Evolutionary conservation across 169 alveolate genomes (phyloP).

Genomic region (Cryptosporidium ubiquitum): DNA sequence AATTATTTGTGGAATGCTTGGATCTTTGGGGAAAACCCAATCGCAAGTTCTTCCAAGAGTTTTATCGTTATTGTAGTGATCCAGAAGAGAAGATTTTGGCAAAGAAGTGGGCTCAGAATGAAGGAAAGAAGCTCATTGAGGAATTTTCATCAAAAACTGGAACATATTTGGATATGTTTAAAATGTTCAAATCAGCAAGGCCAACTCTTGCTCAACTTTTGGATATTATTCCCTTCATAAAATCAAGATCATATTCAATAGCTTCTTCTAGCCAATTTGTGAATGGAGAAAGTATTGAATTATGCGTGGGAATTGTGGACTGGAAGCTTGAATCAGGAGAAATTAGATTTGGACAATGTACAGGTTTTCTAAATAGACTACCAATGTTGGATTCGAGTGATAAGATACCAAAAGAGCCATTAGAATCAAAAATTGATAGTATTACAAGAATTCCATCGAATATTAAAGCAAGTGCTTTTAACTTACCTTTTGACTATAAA

Average conservation of each 20-base stretch:
- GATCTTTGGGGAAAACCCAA: constrained; percentile 76
- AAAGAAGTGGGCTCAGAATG: constrained; percentile 61
- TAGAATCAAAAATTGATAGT: neutral
- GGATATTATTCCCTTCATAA: constrained; percentile 69
- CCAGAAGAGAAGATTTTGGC: constrained; percentile 62
- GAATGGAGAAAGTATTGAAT: constrained; percentile 39
- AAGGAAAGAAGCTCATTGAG: constrained; percentile 49
- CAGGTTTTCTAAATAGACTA: constrained; percentile 57
- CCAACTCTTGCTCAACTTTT: constrained; percentile 74
- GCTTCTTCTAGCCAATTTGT: constrained; percentile 71
- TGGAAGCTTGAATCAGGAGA: constrained; percentile 25
- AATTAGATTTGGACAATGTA: constrained; percentile 62
- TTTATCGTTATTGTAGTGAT: constrained; percentile 58
- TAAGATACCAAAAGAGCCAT: neutral
- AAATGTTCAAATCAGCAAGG: constrained; percentile 63
- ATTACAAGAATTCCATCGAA: constrained; percentile 26
- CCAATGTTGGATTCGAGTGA: constrained; percentile 30
- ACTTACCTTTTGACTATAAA: constrained; percentile 75
- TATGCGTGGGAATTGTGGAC: constrained; percentile 68
- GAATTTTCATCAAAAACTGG: constrained; percentile 60
- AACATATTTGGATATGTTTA: constrained; percentile 70
- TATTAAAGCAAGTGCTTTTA: constrained; percentile 76
- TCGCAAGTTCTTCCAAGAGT: constrained; percentile 59
- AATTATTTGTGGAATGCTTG: constrained; percentile 72
- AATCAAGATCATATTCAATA: constrained; percentile 76